Base-by-base conservation (phyloP, 495 filamentous ascomycete species). In the Lepidopterella palustris region DNA sequence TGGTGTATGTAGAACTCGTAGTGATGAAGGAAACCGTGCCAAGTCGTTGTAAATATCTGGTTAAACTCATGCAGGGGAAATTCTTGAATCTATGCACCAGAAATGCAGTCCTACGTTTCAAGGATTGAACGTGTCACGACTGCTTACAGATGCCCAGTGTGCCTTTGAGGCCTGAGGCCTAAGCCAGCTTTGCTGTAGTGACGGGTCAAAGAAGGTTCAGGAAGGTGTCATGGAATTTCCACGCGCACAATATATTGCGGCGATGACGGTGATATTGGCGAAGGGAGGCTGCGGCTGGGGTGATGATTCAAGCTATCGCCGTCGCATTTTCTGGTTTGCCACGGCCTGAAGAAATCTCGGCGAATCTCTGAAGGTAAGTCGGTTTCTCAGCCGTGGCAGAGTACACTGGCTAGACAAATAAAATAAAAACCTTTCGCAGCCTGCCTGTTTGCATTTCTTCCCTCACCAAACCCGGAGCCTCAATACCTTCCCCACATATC, bases 91-190 rank as follows among this genome's bases (percentile, higher is more conserved):
- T n/a, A 49, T 10, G 11, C 39, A 49, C 25, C 35, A n/a, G 27
- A 23, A 21, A 50, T 54, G 58, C 55, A 48, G 57, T 52, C 55
- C 55, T 52, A 62, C 56, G 63, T 59, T 62, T 66, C 55, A 45
- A 48, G 52, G 55, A 55, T 13, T 28, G 31, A 26, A 48, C 28
- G 32, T 59, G 32, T 66, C 58, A 58, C 58, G 40, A 56, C 55
- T 29, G 57, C 55, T 66, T 47, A 55, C 59, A 62, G 63, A 26
- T 3, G n/a, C n/a, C n/a, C n/a, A n/a, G 20, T 5, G 20, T 27
- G 21, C 47, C n/a, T n/a, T 50, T 25, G 8, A 24, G 47, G 15
- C 47, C 15, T 24, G 18, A 25, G 15, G 21, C 24, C 24, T 50
- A 24, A 25, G 21, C 21, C 24, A 50, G 47, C 21, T 27, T 42